A percentile compares a stretch with the other conserved stretches of the same genome.
These are phyloP conservation scores for Solanum neorickii DNA, from an alignment of 257 asterid species.

Conservation along the genomic window DNA sequence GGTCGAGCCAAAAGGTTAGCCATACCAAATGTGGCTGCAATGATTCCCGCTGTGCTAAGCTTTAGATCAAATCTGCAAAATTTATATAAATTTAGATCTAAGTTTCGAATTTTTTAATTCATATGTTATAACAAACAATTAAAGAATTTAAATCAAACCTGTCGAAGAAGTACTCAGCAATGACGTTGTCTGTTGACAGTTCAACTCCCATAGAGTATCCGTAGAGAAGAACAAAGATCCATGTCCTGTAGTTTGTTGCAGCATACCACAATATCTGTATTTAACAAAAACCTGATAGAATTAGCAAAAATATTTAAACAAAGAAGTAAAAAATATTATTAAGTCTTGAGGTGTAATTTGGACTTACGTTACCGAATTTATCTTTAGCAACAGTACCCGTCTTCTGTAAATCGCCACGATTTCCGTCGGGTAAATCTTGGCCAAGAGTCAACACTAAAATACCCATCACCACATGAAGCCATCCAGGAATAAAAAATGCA, in stretches of 20 bases:
- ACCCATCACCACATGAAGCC: constrained; percentile 53
- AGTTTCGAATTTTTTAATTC: too few species aligned
- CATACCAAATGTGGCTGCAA: constrained; percentile 57
- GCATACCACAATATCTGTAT: constrained; percentile 45
- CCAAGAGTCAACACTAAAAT: constrained; percentile 46
- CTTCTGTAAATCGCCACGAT: constrained; percentile 36
- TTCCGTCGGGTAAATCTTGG: constrained; percentile 65
- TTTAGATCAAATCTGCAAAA: constrained; percentile 32
- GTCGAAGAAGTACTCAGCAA: constrained; percentile 55
- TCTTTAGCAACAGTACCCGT: constrained; percentile 41
- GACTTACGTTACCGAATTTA: constrained; percentile 33
- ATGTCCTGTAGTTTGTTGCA: constrained; percentile 52
- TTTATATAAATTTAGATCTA: too few species aligned
- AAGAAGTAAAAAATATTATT: not conserved
- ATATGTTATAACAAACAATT: too few species aligned
- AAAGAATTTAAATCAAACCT: constrained; percentile 27
- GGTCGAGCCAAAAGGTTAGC: constrained; percentile 47
- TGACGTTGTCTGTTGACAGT: constrained; percentile 42
- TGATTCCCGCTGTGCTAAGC: constrained; percentile 40
- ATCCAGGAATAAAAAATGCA: constrained; percentile 52
- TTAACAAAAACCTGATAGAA: not conserved
- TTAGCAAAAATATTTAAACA: not conserved
- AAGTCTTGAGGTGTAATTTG: not conserved
- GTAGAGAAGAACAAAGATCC: constrained; percentile 55
- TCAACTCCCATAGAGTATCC: constrained; percentile 76